Base-by-base conservation (phyloP, 176 grass and related monocot genomes). In the Hordeum marinum region DNA sequence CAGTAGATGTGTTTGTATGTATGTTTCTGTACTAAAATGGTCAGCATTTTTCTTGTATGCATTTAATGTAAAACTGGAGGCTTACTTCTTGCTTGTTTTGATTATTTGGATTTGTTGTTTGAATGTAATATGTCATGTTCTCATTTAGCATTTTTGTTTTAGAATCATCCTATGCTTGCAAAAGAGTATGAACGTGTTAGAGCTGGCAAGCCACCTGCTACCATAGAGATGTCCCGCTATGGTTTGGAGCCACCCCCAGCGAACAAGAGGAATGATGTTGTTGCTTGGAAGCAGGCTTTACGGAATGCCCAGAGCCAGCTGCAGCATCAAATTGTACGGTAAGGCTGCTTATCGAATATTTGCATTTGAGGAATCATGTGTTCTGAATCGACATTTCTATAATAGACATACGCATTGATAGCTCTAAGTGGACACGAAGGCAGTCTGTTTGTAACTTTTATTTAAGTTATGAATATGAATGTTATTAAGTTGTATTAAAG, bases 181-280 rank as follows among this genome's bases (percentile, higher is more conserved):
- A 99, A 93, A 92, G 96, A 99, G 68, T 96, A 99, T 36, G 93
- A 99, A 86, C 88, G 96, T 45, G 96, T 99, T 54, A 99, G 93
- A 86, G 93, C 93, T 64, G 93, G 93, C 43, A 96, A 88, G 75
- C 96, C 96, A 70, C 96, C 96, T 83, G 90, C 88, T 62, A 92
- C 92, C 81, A 76, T 99, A 81, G 96, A 99, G 83, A 94, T 99
- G 91, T 99, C 96, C 29, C 89, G 93, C 50, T 99, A 99, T 90
- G 90, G 91, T 84, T 92, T 95, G 85, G 96, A 94, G 62, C 93
- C 89, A 76, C 96, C 96, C 68, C 93, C 90, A 54, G 63, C 34
- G 11, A 96, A 90, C 87, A 99, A 85, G 86, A 85, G 93, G 34
- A 96, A 94, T 92, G 96, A 99, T 85, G 91, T 94, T 17, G 69